A percentile compares a stretch with the other conserved stretches of the same genome.
Evolutionary conservation across 306 rosid genomes (phyloP).

Genomic region (Sicyos baderoa): DNA sequence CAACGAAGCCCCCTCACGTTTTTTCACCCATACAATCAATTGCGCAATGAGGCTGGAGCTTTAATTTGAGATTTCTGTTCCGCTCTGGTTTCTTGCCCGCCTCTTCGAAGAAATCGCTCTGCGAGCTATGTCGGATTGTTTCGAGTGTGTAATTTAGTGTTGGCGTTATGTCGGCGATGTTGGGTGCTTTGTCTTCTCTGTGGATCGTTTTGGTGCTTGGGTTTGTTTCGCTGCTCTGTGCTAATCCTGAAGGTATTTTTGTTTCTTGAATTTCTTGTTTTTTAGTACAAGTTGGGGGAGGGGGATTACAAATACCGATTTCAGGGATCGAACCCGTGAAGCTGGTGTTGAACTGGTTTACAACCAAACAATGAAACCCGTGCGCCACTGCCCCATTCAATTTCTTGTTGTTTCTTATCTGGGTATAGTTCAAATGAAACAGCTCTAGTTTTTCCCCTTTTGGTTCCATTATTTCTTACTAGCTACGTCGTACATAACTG

Average conservation of each 20-base stretch:
- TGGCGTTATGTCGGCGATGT: neutral
- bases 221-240: conserved; percentile 14
- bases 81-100: neutral
- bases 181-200: neutral
- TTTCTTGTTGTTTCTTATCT: neutral
- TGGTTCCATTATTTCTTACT: too few species aligned
- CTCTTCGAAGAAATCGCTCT: too few species aligned
- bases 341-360: too few species aligned
- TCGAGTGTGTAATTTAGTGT: neutral
- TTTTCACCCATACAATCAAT: neutral
- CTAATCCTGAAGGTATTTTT: conserved; percentile 17
- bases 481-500: too few species aligned
- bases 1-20: conserved; percentile 8
- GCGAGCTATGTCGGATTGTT: neutral
- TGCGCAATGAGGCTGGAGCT: neutral
- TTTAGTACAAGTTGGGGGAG: too few species aligned
- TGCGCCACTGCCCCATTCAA: too few species aligned
- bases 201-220: neutral
- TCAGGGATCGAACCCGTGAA: too few species aligned
- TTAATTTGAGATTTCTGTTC: neutral
- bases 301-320: too few species aligned
- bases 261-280: neutral
- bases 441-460: neutral
- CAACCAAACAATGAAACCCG: too few species aligned
- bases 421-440: too few species aligned